phyloP scores from a whole-genome alignment of 1,284 basidiomycete genomes.

The Peniophora sp. region DNA sequence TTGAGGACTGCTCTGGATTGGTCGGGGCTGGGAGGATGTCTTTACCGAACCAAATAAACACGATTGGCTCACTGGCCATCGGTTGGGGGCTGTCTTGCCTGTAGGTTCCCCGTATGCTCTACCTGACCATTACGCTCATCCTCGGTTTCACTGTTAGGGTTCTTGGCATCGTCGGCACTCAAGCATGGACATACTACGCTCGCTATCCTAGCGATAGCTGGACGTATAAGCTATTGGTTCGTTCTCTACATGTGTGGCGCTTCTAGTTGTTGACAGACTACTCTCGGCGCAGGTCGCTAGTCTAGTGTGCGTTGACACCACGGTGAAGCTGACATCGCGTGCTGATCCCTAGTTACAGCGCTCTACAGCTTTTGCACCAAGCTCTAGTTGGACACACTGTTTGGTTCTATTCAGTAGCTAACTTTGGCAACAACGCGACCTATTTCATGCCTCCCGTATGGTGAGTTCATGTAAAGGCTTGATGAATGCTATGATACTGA shows the following conservation, averaged over 20 bases:
- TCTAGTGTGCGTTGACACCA: slow-evolving; percentile 41
- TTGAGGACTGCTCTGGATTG: too few species aligned
- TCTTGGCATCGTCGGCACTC: slow-evolving; percentile 44
- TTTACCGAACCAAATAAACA: slow-evolving; percentile 14
- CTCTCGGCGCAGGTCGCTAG: slow-evolving; percentile 27
- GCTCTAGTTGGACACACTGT: slow-evolving; percentile 44
- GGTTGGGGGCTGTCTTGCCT: slow-evolving; percentile 47
- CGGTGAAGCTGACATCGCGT: too few species aligned
- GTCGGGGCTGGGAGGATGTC: too few species aligned
- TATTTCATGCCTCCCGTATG: slow-evolving; percentile 40
- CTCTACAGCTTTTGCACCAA: slow-evolving; percentile 44
- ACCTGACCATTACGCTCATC: neutral
- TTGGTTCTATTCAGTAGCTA: slow-evolving; percentile 49
- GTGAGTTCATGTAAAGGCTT: slow-evolving; percentile 18
- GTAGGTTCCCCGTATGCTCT: slow-evolving; percentile 22
- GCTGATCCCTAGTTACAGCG: too few species aligned
- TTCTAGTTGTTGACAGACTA: neutral
- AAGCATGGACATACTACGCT: slow-evolving; percentile 45
- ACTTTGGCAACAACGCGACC: slow-evolving; percentile 33
- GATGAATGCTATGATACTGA: too few species aligned
- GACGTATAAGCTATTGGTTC: slow-evolving; percentile 48
- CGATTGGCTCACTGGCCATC: slow-evolving; percentile 50
- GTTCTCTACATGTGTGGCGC: slow-evolving; percentile 15
- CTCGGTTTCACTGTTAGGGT: slow-evolving; percentile 19
- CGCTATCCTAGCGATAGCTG: slow-evolving; percentile 45